Base-by-base conservation (phyloP, 371 early-diverging fungal species). In the Mortierella sp. region DNA sequence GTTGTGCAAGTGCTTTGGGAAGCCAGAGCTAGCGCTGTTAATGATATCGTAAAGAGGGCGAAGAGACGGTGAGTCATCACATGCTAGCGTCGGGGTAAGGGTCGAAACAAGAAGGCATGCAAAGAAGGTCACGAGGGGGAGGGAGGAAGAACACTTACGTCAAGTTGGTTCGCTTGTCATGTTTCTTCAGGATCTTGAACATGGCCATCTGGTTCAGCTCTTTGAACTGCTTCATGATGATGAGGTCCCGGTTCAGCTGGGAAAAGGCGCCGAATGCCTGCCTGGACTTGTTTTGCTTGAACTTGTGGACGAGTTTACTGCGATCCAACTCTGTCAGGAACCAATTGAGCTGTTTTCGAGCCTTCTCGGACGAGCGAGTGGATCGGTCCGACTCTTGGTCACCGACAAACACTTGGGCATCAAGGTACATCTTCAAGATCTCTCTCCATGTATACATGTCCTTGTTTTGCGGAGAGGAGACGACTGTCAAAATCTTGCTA, bases 141-240 rank as follows among this genome's bases (percentile, higher is more conserved):
- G 10, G 14, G 25, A 37, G 22, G 34, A 34, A 7, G 10, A 34
- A 34, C 34, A 53, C 82, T 60, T 79, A 85, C 85, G 63, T 79
- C 29, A 92, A 56, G 6, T 88, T 90, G 25, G 93, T 91, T 44
- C 89, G 87, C 71, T 94, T 94, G 76, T 94, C 94, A 52, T 93
- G 93, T 67, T 94, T 93, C 78, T 94, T 94, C 22, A 94, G 76
- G 13, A 93, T 92, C 78, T 94, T 94, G 50, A 86, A 85, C 68
- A 93, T 86, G 5, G 92, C 92, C 6, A 88, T 90, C 43, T 88
- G 87, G 79, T 94, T 94, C 51, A 94, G 67, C 29, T 85, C 82
- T 60, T 88, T 87, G 67, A 92, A 90, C 53, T 88, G 88, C 49
- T 87, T 88, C 78, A 92, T 83, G 27, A 84, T 81, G 14, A 91